Evolutionary conservation across 345 rosid species (phyloP).

Genomic region (Camelina neglecta): DNA sequence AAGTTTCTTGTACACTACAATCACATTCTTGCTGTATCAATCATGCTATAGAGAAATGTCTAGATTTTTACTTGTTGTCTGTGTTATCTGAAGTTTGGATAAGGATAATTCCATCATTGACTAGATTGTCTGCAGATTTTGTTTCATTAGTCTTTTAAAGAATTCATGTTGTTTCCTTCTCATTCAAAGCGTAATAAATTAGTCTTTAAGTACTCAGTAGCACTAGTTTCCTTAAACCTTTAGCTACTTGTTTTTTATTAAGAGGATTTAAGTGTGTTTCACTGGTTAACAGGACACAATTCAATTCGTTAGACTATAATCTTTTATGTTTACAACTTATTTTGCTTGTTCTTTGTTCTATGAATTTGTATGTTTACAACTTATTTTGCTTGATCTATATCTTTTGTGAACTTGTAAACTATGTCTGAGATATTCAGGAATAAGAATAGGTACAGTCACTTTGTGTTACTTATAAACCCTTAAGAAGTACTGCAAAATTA

Average conservation of each 20-base stretch:
- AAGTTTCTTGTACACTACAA: background rate
- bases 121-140: background rate
- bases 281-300: background rate
- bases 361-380: background rate
- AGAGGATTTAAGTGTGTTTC: background rate
- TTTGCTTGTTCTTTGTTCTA: background rate
- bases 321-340: background rate
- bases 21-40: background rate
- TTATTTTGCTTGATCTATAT: background rate
- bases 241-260: too few species aligned
- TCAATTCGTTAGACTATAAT: background rate
- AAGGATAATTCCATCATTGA: background rate
- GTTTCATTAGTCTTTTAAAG: too few species aligned
- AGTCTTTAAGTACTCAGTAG: too few species aligned
- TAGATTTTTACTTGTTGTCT: background rate
- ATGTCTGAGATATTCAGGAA: slow-evolving; percentile 3
- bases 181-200: too few species aligned
- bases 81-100: slow-evolving; percentile 23
- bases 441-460: slow-evolving; percentile 1
- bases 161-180: too few species aligned
- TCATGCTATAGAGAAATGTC: background rate
- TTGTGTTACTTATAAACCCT: background rate
- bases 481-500: slow-evolving; percentile 5
- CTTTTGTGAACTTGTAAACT: background rate
- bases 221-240: too few species aligned